Base-by-base conservation (phyloP, 306 rosid genomes). In the Casuarina glauca region DNA sequence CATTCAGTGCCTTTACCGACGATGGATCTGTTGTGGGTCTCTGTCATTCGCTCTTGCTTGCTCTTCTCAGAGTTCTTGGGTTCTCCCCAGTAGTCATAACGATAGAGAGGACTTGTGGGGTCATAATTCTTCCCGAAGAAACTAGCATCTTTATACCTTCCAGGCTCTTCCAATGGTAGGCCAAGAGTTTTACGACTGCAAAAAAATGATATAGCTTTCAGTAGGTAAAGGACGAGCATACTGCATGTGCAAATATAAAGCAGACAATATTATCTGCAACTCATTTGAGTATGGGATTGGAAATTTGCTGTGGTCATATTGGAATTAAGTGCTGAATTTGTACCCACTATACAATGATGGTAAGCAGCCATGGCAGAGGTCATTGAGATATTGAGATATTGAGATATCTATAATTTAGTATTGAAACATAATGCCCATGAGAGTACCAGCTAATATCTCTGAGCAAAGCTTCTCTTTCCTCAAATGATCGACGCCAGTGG, bases 41-140 rank as follows among this genome's bases (percentile, higher is more conserved):
- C 97, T 0, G 86, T 80, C 88, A 87, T 81, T 79, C 97, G 75
- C 77, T 89, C 90, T 87, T 82, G 90, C 83, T 85, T 88, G 85
- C 97, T 91, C 89, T 93, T 91, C 71, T 95, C 98, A 15, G 98
- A 95, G 83, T 93, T 91, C 88, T 95, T 89, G 61, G 97, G 99
- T 71, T 92, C 99, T 35, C 97, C 99, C 99, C 99, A 93, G 57
- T 93, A 91, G 82, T 93, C 99, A 70, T 88, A 90, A 10, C 97
- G 95, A 73, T 93, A 89, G n/a, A 95, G 93, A 79, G 97, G 86
- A 70, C 80, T 95, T 45, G 82, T 38, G 1, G 97, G 97, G 85
- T 95, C 97, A 71, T 88, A 76, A 79, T 80, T 97, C 75, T 91
- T 95, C 48, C 93, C 94, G 46, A 91, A 92, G 85, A 72, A 85